These are phyloP conservation scores for Tuber magnatum DNA, from an alignment of 495 filamentous ascomycete genomes.

Conservation along the genomic window DNA sequence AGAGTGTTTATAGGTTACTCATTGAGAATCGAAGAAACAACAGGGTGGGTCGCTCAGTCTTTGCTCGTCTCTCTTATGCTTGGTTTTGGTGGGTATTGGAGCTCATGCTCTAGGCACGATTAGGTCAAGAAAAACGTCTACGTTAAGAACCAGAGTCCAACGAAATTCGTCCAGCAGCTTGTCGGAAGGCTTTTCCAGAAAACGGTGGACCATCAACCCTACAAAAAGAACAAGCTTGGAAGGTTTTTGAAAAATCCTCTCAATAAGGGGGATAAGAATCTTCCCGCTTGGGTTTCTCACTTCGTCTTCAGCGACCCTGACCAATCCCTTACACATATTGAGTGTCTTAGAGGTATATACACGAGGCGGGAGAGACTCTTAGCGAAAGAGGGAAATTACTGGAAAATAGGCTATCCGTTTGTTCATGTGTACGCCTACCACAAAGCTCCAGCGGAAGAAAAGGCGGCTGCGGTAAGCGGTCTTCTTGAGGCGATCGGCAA, in stretches of 20 bases:
- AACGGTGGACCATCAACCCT: conserved; percentile 46
- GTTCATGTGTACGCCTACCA: background rate
- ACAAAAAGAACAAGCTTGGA: conserved; percentile 41
- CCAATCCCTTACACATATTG: background rate
- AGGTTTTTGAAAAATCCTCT: conserved; percentile 34
- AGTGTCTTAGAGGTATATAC: background rate
- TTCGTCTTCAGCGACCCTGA: conserved; percentile 65
- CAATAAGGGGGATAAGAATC: conserved; percentile 46
- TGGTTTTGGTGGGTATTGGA: background rate
- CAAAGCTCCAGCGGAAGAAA: background rate
- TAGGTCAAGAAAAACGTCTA: conserved; percentile 64
- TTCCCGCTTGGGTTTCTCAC: conserved; percentile 68
- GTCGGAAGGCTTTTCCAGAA: conserved; percentile 55
- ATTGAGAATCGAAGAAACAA: conserved; percentile 63
- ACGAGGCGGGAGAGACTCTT: background rate
- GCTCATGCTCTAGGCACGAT: conserved; percentile 10
- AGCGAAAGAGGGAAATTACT: background rate
- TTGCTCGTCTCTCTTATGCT: background rate
- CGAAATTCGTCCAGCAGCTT: conserved; percentile 66
- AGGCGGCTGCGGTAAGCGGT: background rate
- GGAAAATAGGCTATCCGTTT: background rate
- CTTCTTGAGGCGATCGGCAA: background rate
- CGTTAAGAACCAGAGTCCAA: conserved; percentile 69
- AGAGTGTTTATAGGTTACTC: conserved; percentile 66
- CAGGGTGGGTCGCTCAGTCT: conserved; percentile 57